Conservation (phyloP, 2,329 filamentous ascomycete species). For the Microsporum canis region DNA sequence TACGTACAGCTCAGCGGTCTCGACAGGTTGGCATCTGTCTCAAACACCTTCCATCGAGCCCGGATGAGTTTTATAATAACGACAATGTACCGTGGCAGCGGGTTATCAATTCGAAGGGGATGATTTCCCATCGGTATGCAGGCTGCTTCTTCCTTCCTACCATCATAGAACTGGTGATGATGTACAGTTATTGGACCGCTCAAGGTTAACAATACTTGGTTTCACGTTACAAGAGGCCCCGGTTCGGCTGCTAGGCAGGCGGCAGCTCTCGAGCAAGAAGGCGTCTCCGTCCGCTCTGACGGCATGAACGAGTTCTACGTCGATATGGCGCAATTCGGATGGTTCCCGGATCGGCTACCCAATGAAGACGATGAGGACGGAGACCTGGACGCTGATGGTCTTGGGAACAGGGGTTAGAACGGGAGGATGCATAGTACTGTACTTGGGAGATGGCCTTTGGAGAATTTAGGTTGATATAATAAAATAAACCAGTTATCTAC, state of each 20-base stretch:
- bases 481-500: not conserved
- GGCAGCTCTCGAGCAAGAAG: slow-evolving; percentile 30
- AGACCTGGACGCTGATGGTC: slow-evolving; percentile 7
- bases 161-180: not conserved
- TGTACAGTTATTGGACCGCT: no score
- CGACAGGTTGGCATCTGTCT: slow-evolving; percentile 84
- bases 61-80: slow-evolving; percentile 51
- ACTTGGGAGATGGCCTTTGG: not conserved
- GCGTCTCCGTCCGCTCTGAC: slow-evolving; percentile 32
- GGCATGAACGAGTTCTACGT: slow-evolving; percentile 36
- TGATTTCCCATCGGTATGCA: slow-evolving; percentile 68
- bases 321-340: slow-evolving; percentile 35
- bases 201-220: not conserved
- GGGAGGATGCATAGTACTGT: no score
- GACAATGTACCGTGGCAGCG: slow-evolving; percentile 88
- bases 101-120: slow-evolving; percentile 76
- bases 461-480: not conserved
- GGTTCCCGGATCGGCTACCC: slow-evolving; percentile 41
- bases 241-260: slow-evolving; percentile 36
- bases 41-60: slow-evolving; percentile 60
- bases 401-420: not conserved
- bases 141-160: not conserved
- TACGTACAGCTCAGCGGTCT: slow-evolving; percentile 51
- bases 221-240: slow-evolving; percentile 22
- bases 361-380: slow-evolving; percentile 29